These are phyloP conservation scores for Haemoproteus tartakovskyi DNA, from an alignment of 169 alveolate genomes.

Conservation along the genomic window DNA sequence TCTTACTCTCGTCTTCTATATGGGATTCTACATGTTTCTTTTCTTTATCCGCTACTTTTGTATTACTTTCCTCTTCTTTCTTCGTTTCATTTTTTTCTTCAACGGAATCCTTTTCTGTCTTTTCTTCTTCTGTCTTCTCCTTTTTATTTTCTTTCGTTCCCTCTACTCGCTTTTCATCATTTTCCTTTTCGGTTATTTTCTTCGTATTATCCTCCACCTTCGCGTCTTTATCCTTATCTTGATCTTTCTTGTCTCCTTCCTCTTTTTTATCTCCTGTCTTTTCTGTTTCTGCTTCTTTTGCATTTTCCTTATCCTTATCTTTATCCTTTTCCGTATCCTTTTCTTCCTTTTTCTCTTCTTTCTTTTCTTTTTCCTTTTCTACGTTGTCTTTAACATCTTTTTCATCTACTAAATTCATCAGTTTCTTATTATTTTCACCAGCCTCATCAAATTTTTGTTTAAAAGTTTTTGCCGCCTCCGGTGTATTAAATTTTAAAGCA, in stretches of 20 bases:
- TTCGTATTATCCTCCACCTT: slow-evolving; percentile 62
- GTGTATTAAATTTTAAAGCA: slow-evolving; percentile 90
- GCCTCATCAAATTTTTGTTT: slow-evolving; percentile 90
- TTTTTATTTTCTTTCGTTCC: not conserved
- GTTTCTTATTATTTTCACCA: slow-evolving; percentile 79
- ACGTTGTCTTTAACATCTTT: slow-evolving; percentile 28
- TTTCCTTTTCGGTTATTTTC: slow-evolving; percentile 46
- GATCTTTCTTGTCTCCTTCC: slow-evolving; percentile 15
- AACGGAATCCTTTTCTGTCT: slow-evolving; percentile 9
- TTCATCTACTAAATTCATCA: slow-evolving; percentile 67
- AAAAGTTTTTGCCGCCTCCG: slow-evolving; percentile 87
- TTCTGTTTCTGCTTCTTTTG: slow-evolving; percentile 1
- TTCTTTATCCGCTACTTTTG: not conserved
- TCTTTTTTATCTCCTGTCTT: slow-evolving; percentile 23
- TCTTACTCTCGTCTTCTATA: too few relatives aligned
- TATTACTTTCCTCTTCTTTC: slow-evolving; percentile 14
- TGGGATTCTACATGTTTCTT: too few relatives aligned
- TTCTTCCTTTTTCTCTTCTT: slow-evolving; percentile 21
- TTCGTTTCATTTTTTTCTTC: slow-evolving; percentile 25
- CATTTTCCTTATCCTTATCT: slow-evolving; percentile 5
- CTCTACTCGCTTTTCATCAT: slow-evolving; percentile 70
- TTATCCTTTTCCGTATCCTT: slow-evolving; percentile 35
- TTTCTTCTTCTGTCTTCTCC: slow-evolving; percentile 36
- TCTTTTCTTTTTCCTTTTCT: slow-evolving; percentile 26
- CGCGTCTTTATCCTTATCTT: slow-evolving; percentile 33